These are phyloP conservation scores for Helianthus annuus DNA, from an alignment of 129 eudicot genomes.

Conservation along the genomic window DNA sequence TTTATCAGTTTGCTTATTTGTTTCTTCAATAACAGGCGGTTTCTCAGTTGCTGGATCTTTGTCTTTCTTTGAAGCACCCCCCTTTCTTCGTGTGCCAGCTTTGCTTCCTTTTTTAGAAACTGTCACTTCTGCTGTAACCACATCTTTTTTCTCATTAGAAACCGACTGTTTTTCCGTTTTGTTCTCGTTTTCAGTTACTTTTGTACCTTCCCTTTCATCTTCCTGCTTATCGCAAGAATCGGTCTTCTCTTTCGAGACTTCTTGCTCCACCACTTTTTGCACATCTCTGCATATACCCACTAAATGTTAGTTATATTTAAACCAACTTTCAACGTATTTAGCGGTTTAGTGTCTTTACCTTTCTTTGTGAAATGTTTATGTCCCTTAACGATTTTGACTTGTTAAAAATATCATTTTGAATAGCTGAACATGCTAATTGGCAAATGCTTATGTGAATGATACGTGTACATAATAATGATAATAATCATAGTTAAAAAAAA, in stretches of 20 bases:
- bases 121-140: conserved; percentile 16
- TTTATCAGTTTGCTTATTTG: conserved; percentile 31
- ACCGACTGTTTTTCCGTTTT: conserved; percentile 17
- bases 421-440: conserved; percentile 1
- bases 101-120: conserved; percentile 32
- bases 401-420: neutral
- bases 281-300: conserved; percentile 48
- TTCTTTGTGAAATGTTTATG: neutral
- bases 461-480: neutral
- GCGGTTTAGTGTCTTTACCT: neutral
- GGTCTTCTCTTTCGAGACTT: conserved; percentile 38
- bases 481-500: neutral
- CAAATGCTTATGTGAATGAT: neutral
- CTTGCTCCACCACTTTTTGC: conserved; percentile 41
- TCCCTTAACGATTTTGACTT: neutral
- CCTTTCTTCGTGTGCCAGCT: conserved; percentile 27
- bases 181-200: conserved; percentile 35
- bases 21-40: conserved; percentile 33
- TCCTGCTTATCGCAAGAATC: conserved; percentile 29
- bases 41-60: conserved; percentile 23
- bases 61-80: conserved; percentile 33
- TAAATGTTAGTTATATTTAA: conserved; percentile 18
- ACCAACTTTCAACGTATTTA: neutral
- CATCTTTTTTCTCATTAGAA: conserved; percentile 31
- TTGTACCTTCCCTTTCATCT: conserved; percentile 38